A percentile compares a stretch with the other conserved stretches of the same genome.
phyloP scores from a whole-genome alignment of 768 basidiomycete species.

The Mycena sanguinolenta region DNA sequence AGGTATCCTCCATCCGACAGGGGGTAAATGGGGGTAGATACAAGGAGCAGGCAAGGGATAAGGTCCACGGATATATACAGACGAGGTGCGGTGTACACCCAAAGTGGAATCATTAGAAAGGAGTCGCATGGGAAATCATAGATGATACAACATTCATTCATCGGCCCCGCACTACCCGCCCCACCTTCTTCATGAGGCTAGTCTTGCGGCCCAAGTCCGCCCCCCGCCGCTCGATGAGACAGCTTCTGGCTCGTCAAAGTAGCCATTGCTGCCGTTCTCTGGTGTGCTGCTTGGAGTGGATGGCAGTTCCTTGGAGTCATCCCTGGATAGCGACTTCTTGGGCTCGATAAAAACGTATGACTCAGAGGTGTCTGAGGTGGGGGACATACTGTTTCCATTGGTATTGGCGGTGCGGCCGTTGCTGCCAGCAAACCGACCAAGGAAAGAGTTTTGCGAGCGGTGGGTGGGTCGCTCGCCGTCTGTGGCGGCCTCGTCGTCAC shows the following conservation, averaged over 20 bases:
- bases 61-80: conserved; percentile 41
- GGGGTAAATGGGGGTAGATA: conserved; percentile 33
- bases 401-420: conserved; percentile 42
- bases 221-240: conserved; percentile 48
- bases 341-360: conserved; percentile 78
- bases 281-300: conserved; percentile 51
- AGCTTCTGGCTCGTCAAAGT: conserved; percentile 61
- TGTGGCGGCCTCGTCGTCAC: conserved; percentile 56
- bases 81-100: conserved; percentile 31
- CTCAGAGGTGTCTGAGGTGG: conserved; percentile 59
- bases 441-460: conserved; percentile 79
- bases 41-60: conserved; percentile 27
- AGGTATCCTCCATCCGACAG: conserved; percentile 38
- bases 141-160: conserved; percentile 39
- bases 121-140: conserved; percentile 29
- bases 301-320: conserved; percentile 72
- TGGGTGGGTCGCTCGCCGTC: conserved; percentile 71
- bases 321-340: conserved; percentile 59
- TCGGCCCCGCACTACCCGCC: conserved; percentile 76
- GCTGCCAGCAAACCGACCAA: conserved; percentile 73
- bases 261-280: conserved; percentile 52
- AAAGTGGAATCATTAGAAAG: conserved; percentile 37
- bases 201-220: conserved; percentile 77
- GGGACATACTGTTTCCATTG: conserved; percentile 30
- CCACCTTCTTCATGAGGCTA: conserved; percentile 85